Base-by-base conservation (phyloP, 2,329 filamentous ascomycete species). In the Botrytis medusae region DNA sequence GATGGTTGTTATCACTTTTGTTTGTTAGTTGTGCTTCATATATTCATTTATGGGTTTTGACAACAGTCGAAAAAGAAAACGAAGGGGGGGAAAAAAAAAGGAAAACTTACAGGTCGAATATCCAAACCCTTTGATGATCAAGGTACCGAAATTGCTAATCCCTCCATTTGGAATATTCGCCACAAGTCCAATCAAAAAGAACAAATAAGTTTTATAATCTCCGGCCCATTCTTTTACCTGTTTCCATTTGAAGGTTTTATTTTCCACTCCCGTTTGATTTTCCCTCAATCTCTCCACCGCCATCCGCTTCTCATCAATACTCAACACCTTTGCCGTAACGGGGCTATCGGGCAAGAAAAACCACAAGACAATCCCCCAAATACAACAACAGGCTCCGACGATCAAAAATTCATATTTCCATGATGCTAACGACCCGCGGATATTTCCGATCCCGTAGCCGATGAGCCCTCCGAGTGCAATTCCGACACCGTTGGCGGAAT, bases 361-460 rank as follows among this genome's bases (percentile, higher is more conserved):
- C 59, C 79, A 81, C 74, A 83, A 81, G 0, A 79, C 80, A 7
- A 81, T 77, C 2, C 82, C 83, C 73, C 79, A 85, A 2, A 83
- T 82, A 7, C 84, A 76, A 1, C 84, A 78, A 9, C 83, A 63
- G 8, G 59, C 83, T 8, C 83, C 83, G 9, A 83, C 77, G 78
- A 76, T 89, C 89, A 84, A 87, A 89, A 82, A 84, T 84, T 78
- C 89, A 75, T 90, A 88, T 71, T 85, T 83, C 87, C 87, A 89
- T 2, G 86, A 85, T 32, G 82, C 82, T n/a, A 89, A 77, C 18
- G 79, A 74, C 57, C 84, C 81, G 18, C 83, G 76, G 60, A 89
- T 83, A 74, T 90, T 87, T 0, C 88, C 88, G 12, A 89, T 81
- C 4, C 85, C 88, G 73, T 87, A 90, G 0, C 88, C 74, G 10